Evolutionary conservation across 352 stramenopile genomes (phyloP).

Genomic region (Globisporangium perplexum): DNA sequence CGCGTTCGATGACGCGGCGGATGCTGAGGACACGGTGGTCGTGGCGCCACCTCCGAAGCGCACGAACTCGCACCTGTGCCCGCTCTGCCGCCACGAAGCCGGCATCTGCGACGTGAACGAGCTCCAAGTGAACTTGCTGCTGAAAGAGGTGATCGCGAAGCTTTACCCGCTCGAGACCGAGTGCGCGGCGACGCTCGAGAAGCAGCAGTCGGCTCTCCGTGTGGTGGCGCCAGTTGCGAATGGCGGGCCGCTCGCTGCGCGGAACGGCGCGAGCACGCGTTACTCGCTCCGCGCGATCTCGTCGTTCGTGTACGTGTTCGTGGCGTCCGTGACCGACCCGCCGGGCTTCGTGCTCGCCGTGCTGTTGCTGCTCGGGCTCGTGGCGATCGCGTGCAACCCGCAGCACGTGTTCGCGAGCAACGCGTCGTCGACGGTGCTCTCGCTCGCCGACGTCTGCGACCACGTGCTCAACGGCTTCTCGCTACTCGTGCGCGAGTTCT

Average conservation of each 20-base stretch:
- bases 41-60: neutral
- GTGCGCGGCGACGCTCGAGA: conserved; percentile 30
- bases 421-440: conserved; percentile 25
- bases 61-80: conserved; percentile 36
- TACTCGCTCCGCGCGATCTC: conserved; percentile 52
- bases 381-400: conserved; percentile 55
- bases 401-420: conserved; percentile 38
- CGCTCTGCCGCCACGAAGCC: conserved; percentile 50
- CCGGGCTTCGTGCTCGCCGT: conserved; percentile 72
- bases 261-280: conserved; percentile 1
- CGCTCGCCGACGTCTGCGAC: conserved; percentile 39
- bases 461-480: conserved; percentile 54
- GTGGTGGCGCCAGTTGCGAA: neutral
- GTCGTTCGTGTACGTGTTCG: conserved; percentile 68
- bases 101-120: conserved; percentile 19
- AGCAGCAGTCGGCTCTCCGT: conserved; percentile 24
- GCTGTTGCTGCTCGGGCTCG: conserved; percentile 51
- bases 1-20: neutral
- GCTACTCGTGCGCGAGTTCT: conserved; percentile 63
- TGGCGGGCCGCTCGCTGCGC: neutral
- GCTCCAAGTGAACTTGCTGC: conserved; percentile 59
- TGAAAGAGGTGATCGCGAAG: conserved; percentile 50
- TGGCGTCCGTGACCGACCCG: conserved; percentile 60
- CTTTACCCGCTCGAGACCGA: conserved; percentile 51
- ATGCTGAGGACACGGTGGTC: neutral